Percentiles rank a stretch among this genome's conserved stretches.
Evolutionary conservation across 2,329 filamentous ascomycete genomes (phyloP).

Genomic region (Aspergillus sp.): DNA sequence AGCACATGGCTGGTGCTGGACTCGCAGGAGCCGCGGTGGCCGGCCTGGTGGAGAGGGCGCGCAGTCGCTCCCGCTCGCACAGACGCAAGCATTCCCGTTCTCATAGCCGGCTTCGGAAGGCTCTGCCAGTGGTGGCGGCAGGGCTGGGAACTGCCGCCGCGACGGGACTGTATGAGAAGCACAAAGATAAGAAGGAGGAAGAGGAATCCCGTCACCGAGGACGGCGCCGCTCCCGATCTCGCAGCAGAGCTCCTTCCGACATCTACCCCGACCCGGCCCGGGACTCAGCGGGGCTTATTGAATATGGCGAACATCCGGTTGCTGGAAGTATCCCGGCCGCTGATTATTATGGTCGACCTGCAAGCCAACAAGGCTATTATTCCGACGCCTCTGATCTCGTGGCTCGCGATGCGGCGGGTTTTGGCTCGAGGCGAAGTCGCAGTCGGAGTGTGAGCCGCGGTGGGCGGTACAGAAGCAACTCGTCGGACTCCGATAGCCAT

Average conservation of each 20-base stretch:
- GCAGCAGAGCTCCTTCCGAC: constrained; percentile 39
- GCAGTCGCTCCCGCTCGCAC: constrained; percentile 56
- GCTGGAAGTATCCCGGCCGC: constrained; percentile 52
- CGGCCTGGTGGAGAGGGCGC: constrained; percentile 56
- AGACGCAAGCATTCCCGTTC: constrained; percentile 51
- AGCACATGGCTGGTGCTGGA: constrained; percentile 60
- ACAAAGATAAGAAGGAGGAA: constrained; percentile 58
- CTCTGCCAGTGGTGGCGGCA: constrained; percentile 59
- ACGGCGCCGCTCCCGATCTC: constrained; percentile 46
- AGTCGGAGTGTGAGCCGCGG: constrained; percentile 48
- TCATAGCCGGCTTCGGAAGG: constrained; percentile 54
- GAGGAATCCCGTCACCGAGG: constrained; percentile 42
- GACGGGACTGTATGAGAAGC: constrained; percentile 61
- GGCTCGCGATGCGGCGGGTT: constrained; percentile 27
- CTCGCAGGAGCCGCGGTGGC: constrained; percentile 61
- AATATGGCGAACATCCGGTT: constrained; percentile 63
- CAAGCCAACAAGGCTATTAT: constrained; percentile 38
- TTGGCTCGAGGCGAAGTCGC: constrained; percentile 38
- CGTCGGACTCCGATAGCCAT: constrained; percentile 37
- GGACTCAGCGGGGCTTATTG: constrained; percentile 55
- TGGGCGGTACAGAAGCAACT: constrained; percentile 32
- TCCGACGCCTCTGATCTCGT: constrained; percentile 43
- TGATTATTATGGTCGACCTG: constrained; percentile 45
- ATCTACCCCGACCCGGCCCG: constrained; percentile 38
- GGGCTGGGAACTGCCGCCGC: constrained; percentile 61